Percentiles rank a stretch among this genome's conserved stretches.
phyloP scores from a whole-genome alignment of 2,329 filamentous ascomycete genomes.

The Ustulina deusta region DNA sequence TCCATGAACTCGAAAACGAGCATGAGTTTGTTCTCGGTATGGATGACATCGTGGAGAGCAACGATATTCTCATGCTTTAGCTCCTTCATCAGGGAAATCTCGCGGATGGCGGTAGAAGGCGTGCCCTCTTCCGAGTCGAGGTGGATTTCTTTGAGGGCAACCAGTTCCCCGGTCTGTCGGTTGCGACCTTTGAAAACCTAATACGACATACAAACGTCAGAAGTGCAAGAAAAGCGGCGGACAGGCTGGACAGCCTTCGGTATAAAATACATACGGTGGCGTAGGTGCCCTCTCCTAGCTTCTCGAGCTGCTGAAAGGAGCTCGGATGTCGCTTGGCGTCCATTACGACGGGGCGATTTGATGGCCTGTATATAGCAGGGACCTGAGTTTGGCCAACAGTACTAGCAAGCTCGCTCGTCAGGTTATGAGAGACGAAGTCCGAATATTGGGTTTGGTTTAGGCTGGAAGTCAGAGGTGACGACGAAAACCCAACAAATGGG shows the following conservation, averaged over 20 bases:
- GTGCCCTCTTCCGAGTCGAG: slow-evolving; percentile 98
- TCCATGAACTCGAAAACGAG: slow-evolving; percentile 99
- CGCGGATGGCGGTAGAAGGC: slow-evolving; percentile 94
- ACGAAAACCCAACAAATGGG: slow-evolving; percentile 5
- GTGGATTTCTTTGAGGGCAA: slow-evolving; percentile 98
- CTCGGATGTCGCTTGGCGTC: slow-evolving; percentile 92
- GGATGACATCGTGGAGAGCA: slow-evolving; percentile 96
- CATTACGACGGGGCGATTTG: slow-evolving; percentile 65
- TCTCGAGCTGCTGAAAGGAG: slow-evolving; percentile 99
- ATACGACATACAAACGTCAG: slow-evolving; percentile 15
- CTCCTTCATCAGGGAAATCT: slow-evolving; percentile 99
- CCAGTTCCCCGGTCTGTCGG: slow-evolving; percentile 94
- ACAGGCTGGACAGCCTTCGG: not conserved
- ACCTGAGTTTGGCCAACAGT: not conserved
- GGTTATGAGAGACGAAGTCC: not conserved
- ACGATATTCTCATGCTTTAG: slow-evolving; percentile 99
- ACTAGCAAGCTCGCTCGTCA: not conserved
- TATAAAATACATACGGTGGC: slow-evolving; percentile 77
- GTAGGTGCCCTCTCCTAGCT: slow-evolving; percentile 98
- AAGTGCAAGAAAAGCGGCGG: slow-evolving; percentile 42
- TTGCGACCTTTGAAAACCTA: slow-evolving; percentile 99
- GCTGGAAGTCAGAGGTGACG: not conserved
- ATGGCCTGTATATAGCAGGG: not conserved
- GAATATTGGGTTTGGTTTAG: slow-evolving; percentile 4
- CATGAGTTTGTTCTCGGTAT: slow-evolving; percentile 99